Evolutionary conservation across 768 basidiomycete species (phyloP).

Genomic region (Hemileccinum impolitum): DNA sequence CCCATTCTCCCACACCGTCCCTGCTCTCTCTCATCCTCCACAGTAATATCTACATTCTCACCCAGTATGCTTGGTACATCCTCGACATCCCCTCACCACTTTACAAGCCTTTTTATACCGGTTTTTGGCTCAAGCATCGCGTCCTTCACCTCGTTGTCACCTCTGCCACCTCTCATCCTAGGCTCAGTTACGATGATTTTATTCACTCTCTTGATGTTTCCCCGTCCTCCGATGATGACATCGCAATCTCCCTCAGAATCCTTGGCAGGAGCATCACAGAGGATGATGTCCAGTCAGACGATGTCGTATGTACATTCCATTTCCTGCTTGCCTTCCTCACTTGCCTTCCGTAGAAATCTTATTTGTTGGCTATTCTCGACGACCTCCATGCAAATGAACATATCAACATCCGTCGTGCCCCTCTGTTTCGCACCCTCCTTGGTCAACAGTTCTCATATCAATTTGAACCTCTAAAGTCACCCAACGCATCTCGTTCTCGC

Average conservation of each 20-base stretch:
- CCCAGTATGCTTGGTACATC: slow-evolving; percentile 68
- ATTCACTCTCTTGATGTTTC: slow-evolving; percentile 32
- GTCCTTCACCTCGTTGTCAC: slow-evolving; percentile 48
- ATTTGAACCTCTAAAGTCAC: slow-evolving; percentile 11
- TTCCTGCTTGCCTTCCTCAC: neutral
- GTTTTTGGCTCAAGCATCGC: slow-evolving; percentile 50
- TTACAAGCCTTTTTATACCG: slow-evolving; percentile 45
- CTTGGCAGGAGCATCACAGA: slow-evolving; percentile 42
- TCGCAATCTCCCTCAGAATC: slow-evolving; percentile 32
- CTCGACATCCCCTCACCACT: slow-evolving; percentile 44
- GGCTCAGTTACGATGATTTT: slow-evolving; percentile 41
- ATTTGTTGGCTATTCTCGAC: slow-evolving; percentile 36
- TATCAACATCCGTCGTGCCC: slow-evolving; percentile 38
- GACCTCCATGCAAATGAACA: slow-evolving; percentile 34
- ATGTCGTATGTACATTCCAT: slow-evolving; percentile 39
- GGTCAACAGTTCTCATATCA: slow-evolving; percentile 25
- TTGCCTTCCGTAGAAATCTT: slow-evolving; percentile 37
- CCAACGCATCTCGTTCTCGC: slow-evolving; percentile 17
- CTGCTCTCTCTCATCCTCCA: slow-evolving; percentile 9
- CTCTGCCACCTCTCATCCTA: slow-evolving; percentile 31
- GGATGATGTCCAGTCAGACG: slow-evolving; percentile 43
- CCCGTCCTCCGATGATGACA: slow-evolving; percentile 29
- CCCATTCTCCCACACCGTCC: neutral
- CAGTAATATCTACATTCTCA: slow-evolving; percentile 65
- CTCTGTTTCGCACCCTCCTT: slow-evolving; percentile 37